These are phyloP conservation scores for Turritis glabra DNA, from an alignment of 345 rosid species.

Conservation along the genomic window DNA sequence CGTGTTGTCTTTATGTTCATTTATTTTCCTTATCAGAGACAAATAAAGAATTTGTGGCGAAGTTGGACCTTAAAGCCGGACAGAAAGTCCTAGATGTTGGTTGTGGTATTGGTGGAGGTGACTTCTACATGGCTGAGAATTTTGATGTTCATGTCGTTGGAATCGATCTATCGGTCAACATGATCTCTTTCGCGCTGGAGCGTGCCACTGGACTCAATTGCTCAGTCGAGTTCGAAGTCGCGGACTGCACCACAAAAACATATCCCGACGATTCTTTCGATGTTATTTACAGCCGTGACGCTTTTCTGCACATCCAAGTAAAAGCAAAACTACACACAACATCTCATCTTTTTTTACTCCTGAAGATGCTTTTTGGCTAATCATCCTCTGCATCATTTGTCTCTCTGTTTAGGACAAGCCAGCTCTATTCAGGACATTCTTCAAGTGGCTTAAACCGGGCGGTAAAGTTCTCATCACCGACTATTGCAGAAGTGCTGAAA, in stretches of 20 bases:
- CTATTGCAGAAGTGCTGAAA: slow-evolving; percentile 71
- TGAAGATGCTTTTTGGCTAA: not conserved
- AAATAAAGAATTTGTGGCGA: slow-evolving; percentile 88
- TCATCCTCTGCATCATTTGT: not conserved
- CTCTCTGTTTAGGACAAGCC: slow-evolving; percentile 81
- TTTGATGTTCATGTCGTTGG: slow-evolving; percentile 87
- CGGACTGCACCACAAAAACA: slow-evolving; percentile 78
- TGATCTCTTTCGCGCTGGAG: slow-evolving; percentile 91
- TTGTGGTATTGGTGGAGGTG: slow-evolving; percentile 98
- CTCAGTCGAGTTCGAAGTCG: slow-evolving; percentile 91
- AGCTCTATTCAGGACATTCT: slow-evolving; percentile 73
- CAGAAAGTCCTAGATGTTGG: slow-evolving; percentile 97
- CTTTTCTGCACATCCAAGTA: slow-evolving; percentile 88
- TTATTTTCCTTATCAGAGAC: slow-evolving; percentile 60
- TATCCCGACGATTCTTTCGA: slow-evolving; percentile 79
- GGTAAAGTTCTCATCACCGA: slow-evolving; percentile 91
- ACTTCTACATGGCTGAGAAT: slow-evolving; percentile 91
- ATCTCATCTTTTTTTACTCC: not conserved
- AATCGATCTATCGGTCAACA: slow-evolving; percentile 85
- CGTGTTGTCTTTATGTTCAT: slow-evolving; percentile 14
- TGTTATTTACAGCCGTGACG: slow-evolving; percentile 93
- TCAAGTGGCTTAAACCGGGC: slow-evolving; percentile 96
- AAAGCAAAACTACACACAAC: slow-evolving; percentile 17
- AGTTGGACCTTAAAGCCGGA: slow-evolving; percentile 79
- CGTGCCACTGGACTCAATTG: slow-evolving; percentile 91